Evolutionary conservation across 2,329 filamentous ascomycete genomes (phyloP).

Genomic region (Phialemoniopsis sp.): DNA sequence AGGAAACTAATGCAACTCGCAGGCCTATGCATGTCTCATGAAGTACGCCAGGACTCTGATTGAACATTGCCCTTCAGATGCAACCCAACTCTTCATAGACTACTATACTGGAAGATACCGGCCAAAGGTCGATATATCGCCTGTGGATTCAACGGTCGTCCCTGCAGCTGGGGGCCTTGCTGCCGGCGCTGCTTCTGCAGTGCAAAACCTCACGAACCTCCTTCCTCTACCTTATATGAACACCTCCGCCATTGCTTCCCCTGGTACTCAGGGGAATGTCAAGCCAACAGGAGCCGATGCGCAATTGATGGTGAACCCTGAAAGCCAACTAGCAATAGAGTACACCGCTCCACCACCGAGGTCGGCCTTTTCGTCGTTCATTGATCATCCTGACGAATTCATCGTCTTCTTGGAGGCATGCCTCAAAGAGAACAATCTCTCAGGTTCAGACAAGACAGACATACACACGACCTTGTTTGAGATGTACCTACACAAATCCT

Average conservation of each 20-base stretch:
- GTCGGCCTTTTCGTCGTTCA: conserved; percentile 92
- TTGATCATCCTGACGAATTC: conserved; percentile 89
- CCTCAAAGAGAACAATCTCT: conserved; percentile 66
- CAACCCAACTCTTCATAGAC: conserved; percentile 85
- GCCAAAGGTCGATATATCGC: conserved; percentile 58
- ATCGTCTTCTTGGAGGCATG: conserved; percentile 90
- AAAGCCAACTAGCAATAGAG: conserved; percentile 40
- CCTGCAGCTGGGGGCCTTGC: conserved; percentile 40
- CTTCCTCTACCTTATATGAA: conserved; percentile 83
- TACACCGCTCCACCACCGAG: conserved; percentile 82
- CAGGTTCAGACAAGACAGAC: conserved; percentile 73
- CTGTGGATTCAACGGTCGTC: conserved; percentile 26
- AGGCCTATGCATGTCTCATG: conserved; percentile 87
- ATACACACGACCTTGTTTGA: conserved; percentile 95
- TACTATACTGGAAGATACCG: conserved; percentile 88
- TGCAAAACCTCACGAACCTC: conserved; percentile 81
- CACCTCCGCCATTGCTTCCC: conserved; percentile 50
- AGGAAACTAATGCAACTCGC: conserved; percentile 21
- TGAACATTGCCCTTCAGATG: conserved; percentile 76
- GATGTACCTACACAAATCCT: conserved; percentile 92
- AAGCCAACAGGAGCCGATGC: conserved; percentile 50
- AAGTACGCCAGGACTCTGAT: conserved; percentile 92
- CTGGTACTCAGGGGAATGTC: conserved; percentile 43
- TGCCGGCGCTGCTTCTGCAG: conserved; percentile 64
- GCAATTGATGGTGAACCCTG: conserved; percentile 43